These are phyloP conservation scores for Malus hybrid DNA, from an alignment of 331 rosid genomes.

Conservation along the genomic window DNA sequence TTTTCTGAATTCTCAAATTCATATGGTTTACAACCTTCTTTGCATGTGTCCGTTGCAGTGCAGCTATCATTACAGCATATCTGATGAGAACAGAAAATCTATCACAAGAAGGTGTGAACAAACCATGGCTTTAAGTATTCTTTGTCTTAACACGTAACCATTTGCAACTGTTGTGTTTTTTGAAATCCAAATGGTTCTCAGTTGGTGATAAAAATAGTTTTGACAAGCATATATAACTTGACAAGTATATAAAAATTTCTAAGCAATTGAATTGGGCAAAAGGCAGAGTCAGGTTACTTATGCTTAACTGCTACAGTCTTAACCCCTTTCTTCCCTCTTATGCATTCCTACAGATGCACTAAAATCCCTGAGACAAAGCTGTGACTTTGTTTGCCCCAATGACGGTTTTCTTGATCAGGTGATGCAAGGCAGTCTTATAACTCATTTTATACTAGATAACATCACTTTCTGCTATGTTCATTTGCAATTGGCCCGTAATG, in stretches of 20 bases:
- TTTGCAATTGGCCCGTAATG: not conserved
- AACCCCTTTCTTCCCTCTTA: not conserved
- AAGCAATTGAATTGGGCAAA: not conserved
- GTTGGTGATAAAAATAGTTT: not conserved
- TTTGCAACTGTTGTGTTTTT: not conserved
- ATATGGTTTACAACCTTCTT: conserved; percentile 17
- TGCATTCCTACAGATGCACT: conserved; percentile 67
- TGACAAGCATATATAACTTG: not conserved
- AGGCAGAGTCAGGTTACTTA: no score
- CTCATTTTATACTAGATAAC: not conserved
- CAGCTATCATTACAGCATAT: conserved; percentile 79
- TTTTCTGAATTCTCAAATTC: conserved; percentile 10
- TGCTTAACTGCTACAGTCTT: not conserved
- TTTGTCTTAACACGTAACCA: no score
- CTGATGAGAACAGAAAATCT: conserved; percentile 81
- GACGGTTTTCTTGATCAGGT: conserved; percentile 96
- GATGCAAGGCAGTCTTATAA: conserved; percentile 3
- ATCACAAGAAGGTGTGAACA: conserved; percentile 70
- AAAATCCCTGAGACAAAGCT: conserved; percentile 64
- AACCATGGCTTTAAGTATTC: conserved; percentile 22
- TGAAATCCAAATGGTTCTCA: not conserved
- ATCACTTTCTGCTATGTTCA: not conserved
- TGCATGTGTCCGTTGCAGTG: conserved; percentile 61
- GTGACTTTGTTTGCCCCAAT: conserved; percentile 85
- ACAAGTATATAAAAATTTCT: not conserved